These are phyloP conservation scores for Pythium brassicae DNA, from an alignment of 352 stramenopile genomes.

Conservation along the genomic window DNA sequence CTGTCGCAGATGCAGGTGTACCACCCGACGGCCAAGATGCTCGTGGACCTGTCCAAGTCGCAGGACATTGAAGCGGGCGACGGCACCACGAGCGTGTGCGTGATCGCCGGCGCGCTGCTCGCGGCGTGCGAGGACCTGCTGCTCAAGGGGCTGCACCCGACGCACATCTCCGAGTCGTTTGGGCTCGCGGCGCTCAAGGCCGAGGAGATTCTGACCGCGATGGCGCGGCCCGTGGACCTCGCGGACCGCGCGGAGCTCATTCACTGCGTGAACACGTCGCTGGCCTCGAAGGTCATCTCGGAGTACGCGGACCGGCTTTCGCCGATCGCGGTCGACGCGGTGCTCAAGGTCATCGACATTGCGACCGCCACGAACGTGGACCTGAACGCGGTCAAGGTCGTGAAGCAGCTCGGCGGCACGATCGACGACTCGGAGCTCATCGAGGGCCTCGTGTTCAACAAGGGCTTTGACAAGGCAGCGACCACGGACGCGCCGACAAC, in stretches of 20 bases:
- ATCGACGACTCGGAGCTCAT: slow-evolving; percentile 99
- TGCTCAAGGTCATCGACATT: slow-evolving; percentile 96
- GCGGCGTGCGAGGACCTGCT: slow-evolving; percentile 92
- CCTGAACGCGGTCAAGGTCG: slow-evolving; percentile 97
- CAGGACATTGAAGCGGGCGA: slow-evolving; percentile 99
- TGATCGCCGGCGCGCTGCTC: slow-evolving; percentile 98
- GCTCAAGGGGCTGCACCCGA: slow-evolving; percentile 97
- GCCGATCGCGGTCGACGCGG: slow-evolving; percentile 98
- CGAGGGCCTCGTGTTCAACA: slow-evolving; percentile 97
- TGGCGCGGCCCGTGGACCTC: slow-evolving; percentile 92
- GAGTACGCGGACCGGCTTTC: slow-evolving; percentile 97
- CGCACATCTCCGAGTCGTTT: slow-evolving; percentile 97
- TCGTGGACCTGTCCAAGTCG: slow-evolving; percentile 98
- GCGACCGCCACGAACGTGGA: slow-evolving; percentile 95
- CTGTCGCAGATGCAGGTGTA: slow-evolving; percentile 97
- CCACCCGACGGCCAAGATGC: slow-evolving; percentile 99
- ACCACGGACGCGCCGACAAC: slow-evolving; percentile 36
- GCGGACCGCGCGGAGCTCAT: slow-evolving; percentile 94
- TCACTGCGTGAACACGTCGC: slow-evolving; percentile 97
- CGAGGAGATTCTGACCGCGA: slow-evolving; percentile 87
- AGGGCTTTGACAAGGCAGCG: slow-evolving; percentile 88
- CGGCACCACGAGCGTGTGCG: slow-evolving; percentile 97
- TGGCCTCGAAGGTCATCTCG: slow-evolving; percentile 97
- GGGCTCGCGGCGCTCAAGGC: slow-evolving; percentile 87
- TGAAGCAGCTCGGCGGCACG: slow-evolving; percentile 97